Evolutionary conservation across 2,329 filamentous ascomycete genomes (phyloP), one percentile per base, ranked within the genome.

Genomic region (Aureobasidium sp.): DNA sequence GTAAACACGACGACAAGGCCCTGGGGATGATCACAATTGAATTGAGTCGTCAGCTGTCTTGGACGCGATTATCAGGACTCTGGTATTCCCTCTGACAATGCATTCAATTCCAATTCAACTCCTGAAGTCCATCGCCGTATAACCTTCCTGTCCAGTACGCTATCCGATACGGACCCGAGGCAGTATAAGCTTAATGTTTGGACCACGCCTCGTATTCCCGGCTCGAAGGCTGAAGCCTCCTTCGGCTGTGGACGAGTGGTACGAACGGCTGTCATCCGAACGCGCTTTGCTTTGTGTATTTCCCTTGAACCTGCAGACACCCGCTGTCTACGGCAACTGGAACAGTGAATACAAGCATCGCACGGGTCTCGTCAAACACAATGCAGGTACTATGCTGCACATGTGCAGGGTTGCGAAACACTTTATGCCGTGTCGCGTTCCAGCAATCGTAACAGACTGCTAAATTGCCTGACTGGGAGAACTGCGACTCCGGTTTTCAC

Each of bases 111-210:
- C 32, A 9, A 21, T 21, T 21, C 21, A 14, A 37, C 39, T 29
- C 21, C 5, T 7, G 29, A 16, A 36, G 11, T 21, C 21, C 21
- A 21, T 21, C 21, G n/a, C 32, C 11, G 48, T 51, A n/a, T 25
- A 51, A 10, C 49, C n/a, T 44, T 37, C 8, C 25, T 16, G 6
- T 25, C 14, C 30, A 36, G 36, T 37, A 25, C 14, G 27, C 21
- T 53, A 29, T 39, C 16, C 34, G 13, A 54, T 42, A 21, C 37
- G 27, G 25, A 42, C 34, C 34, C 25, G 37, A 54, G 14, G 29
- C 32, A 39, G 54, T 58, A 58, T 58, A 58, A 58, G 54, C 54
- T 58, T 48, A 48, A 58, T 30, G 54, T 58, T 58, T 48, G 54
- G 54, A 39, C 54, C 54, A 58, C 41, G 14, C 32, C 42, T 58